A percentile compares a stretch with the other conserved stretches of the same genome.
These are phyloP conservation scores for Lasiosphaeria ovina DNA, from an alignment of 495 filamentous ascomycete genomes.

Conservation along the genomic window DNA sequence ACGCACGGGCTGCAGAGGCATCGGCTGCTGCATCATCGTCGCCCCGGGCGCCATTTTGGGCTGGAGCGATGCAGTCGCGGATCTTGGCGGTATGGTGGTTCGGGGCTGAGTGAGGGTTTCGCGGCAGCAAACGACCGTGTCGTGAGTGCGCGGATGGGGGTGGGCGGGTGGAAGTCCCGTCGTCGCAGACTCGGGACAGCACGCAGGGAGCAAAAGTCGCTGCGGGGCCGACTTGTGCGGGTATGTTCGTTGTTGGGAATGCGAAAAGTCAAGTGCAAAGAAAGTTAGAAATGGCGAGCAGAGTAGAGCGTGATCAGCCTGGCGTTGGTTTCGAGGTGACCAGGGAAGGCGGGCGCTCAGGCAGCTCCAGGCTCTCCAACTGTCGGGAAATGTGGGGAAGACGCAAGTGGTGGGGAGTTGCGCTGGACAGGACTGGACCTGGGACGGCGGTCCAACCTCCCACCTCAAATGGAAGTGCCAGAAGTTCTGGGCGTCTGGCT, in stretches of 20 bases:
- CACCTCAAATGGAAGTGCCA: too few relatives aligned
- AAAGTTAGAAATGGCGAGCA: not conserved
- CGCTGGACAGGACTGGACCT: not conserved
- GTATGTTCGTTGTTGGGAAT: not conserved
- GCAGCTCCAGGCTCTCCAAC: constrained; percentile 10
- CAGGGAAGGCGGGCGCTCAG: constrained; percentile 1
- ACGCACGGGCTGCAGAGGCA: constrained; percentile 61
- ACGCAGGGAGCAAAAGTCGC: too few relatives aligned
- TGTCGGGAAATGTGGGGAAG: constrained; percentile 20
- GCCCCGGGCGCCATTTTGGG: constrained; percentile 27
- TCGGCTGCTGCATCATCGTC: constrained; percentile 20
- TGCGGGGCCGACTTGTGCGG: too few relatives aligned
- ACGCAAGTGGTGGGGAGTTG: not conserved
- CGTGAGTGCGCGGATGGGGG: too few relatives aligned
- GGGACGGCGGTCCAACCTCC: too few relatives aligned
- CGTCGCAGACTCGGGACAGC: too few relatives aligned
- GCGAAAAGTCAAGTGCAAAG: not conserved
- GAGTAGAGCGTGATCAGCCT: not conserved
- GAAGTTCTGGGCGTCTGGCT: too few relatives aligned
- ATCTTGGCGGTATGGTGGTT: constrained; percentile 3
- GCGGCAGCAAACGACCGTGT: not conserved
- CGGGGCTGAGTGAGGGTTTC: not conserved
- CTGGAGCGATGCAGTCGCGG: constrained; percentile 5
- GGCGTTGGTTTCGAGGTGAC: not conserved
- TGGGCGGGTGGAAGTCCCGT: too few relatives aligned